Percentiles rank a stretch among this genome's conserved stretches.
Evolutionary conservation across 257 asterid genomes (phyloP).

Genomic region (Solanum medicagineum): DNA sequence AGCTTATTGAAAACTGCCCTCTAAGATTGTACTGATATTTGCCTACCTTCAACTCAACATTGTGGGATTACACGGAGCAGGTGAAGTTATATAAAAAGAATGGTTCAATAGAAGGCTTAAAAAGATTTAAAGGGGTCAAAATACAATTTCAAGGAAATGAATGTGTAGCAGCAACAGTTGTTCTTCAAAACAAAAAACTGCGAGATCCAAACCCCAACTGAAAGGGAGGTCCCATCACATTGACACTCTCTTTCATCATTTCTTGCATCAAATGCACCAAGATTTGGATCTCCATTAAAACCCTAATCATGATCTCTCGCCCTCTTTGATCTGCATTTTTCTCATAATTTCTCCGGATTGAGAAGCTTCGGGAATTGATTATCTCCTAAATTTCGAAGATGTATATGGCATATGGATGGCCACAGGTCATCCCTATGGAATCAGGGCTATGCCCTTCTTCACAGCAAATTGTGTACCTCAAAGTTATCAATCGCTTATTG

Average conservation of each 20-base stretch:
- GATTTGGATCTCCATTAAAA: background rate
- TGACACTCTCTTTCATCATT: background rate
- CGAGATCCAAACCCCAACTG: background rate
- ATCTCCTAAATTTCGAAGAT: constrained; percentile 14
- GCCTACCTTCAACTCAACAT: too few relatives aligned
- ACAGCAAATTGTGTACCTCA: constrained; percentile 70
- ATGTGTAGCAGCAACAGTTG: background rate
- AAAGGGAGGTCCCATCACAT: background rate
- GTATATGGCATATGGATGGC: constrained; percentile 99
- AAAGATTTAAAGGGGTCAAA: background rate
- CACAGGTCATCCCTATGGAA: constrained; percentile 95
- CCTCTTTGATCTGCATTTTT: background rate
- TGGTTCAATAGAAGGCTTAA: background rate
- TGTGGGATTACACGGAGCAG: too few relatives aligned
- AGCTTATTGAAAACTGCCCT: background rate
- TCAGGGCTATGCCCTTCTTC: constrained; percentile 41
- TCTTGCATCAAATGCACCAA: background rate
- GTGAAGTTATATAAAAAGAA: too few relatives aligned
- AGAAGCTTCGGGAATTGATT: background rate
- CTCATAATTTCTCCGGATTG: background rate
- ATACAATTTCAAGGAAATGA: background rate
- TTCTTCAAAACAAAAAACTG: background rate
- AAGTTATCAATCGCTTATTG: constrained; percentile 63
- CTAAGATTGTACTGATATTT: background rate
- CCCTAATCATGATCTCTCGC: background rate